Base-by-base conservation (phyloP, 306 rosid genomes). In the Hippophae gyantsensis region DNA sequence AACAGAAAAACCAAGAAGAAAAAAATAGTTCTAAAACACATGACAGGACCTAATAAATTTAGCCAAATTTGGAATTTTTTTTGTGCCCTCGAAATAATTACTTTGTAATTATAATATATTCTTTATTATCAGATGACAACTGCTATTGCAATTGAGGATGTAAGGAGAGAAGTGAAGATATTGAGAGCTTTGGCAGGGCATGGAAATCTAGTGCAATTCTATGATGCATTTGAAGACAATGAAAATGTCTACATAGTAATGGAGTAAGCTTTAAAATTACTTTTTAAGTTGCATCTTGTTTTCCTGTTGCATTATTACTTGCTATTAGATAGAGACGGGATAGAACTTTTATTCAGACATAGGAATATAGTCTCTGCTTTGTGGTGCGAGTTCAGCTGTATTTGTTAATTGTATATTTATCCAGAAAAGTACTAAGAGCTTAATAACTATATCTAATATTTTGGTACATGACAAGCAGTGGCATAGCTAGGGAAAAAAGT, bases 81-180 rank as follows among this genome's bases (percentile, higher is more conserved):
- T 18, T 18, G 0, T 18, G 1, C 18, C 18, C 18, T 18, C 1
- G 23, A 18, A 18, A 18, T 18, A 32, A 32, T 32, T 32, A 32
- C 38, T 32, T 32, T 4, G 5, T 32, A 32, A 32, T 32, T 32
- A 4, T 32, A 52, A 54, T 26, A 57, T 44, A 66, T 14, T 43
- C 50, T 71, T 68, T 66, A 52, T 72, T 42, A 74, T 71, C 85
- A 89, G 97, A 83, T 89, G 97, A 79, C 95, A 38, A 89, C 97
- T 41, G 80, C 87, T 10, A 86, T 89, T 76, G 85, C 95, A 2
- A 72, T 89, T 11, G 95, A 89, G 67, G 97, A 89, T 73, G 92
- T 84, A 13, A 74, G 86, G 64, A 86, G 97, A 70, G 97, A 89
- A 78, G 97, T 89, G 56, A 86, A 84, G 81, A 89, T 89, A 69